Conservation (phyloP, 768 basidiomycete genomes). For the Cystobasidium tubakii region DNA sequence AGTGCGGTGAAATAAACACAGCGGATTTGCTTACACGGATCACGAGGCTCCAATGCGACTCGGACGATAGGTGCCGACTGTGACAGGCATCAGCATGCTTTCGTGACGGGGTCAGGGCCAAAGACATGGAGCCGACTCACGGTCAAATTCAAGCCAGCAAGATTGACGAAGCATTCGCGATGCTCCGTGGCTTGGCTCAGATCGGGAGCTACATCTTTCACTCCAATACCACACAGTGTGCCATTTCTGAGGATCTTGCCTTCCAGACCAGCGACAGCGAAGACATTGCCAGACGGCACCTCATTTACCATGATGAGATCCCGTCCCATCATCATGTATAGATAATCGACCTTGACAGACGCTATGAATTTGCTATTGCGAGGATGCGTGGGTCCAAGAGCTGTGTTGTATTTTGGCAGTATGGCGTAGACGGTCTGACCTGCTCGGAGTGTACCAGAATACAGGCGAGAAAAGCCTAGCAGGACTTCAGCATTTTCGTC, state of each 20-base stretch:
- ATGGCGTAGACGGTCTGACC: constrained; percentile 66
- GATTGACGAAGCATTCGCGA: constrained; percentile 64
- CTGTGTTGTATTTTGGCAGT: constrained; percentile 75
- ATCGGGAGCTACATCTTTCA: constrained; percentile 45
- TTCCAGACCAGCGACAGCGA: constrained; percentile 82
- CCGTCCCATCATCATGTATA: constrained; percentile 97
- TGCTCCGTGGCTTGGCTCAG: constrained; percentile 48
- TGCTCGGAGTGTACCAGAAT: constrained; percentile 72
- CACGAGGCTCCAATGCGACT: constrained; percentile 80
- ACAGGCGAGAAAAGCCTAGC: constrained; percentile 88
- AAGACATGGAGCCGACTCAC: constrained; percentile 52
- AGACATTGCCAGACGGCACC: constrained; percentile 87
- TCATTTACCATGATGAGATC: constrained; percentile 76
- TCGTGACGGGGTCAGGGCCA: not conserved
- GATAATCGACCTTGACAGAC: constrained; percentile 60
- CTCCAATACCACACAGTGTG: constrained; percentile 63
- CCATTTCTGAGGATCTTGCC: constrained; percentile 85
- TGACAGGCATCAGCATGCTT: not conserved
- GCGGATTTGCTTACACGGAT: constrained; percentile 52
- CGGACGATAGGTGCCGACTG: constrained; percentile 86
- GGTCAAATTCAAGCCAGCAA: constrained; percentile 64
- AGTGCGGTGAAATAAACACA: not conserved
- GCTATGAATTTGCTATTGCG: constrained; percentile 62
- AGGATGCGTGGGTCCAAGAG: constrained; percentile 62
- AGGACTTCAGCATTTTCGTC: constrained; percentile 57